Evolutionary conservation across 306 rosid genomes (phyloP).

Genomic region (Begonia masoniana): DNA sequence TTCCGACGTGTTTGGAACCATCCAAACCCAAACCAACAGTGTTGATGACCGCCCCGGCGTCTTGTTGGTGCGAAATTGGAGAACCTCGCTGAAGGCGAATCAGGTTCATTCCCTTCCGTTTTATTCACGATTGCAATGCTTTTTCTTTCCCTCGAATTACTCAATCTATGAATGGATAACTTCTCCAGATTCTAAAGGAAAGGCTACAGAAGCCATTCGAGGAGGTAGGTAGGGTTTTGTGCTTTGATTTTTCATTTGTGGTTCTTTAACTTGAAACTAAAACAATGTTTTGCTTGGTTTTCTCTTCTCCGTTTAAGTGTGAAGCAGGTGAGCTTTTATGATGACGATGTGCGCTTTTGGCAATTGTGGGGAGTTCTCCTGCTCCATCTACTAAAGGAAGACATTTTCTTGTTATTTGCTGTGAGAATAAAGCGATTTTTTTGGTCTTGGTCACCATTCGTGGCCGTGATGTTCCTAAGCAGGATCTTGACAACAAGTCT

Average conservation of each 20-base stretch:
- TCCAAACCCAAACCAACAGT: too few species aligned
- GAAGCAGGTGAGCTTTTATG: slow-evolving; percentile 85
- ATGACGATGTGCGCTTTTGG: slow-evolving; percentile 96
- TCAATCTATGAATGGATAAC: too few species aligned
- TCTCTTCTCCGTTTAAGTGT: slow-evolving; percentile 36
- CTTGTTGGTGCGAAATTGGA: slow-evolving; percentile 93
- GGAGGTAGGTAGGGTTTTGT: slow-evolving; percentile 74
- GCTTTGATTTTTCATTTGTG: slow-evolving; percentile 1
- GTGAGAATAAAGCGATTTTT: slow-evolving; percentile 93
- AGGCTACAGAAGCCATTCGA: slow-evolving; percentile 91
- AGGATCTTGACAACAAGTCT: slow-evolving; percentile 90
- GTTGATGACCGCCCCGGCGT: too few species aligned
- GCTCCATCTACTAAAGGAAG: slow-evolving; percentile 92
- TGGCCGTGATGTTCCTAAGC: slow-evolving; percentile 95
- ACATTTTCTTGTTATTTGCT: slow-evolving; percentile 94
- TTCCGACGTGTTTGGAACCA: too few species aligned
- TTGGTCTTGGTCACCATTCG: slow-evolving; percentile 97
- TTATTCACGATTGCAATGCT: not conserved
- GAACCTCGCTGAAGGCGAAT: slow-evolving; percentile 98
- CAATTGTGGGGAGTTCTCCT: slow-evolving; percentile 85
- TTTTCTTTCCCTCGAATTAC: too few species aligned
- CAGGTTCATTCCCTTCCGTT: slow-evolving; percentile 29
- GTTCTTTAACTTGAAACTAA: slow-evolving; percentile 17
- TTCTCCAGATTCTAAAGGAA: slow-evolving; percentile 65
- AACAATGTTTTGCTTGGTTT: slow-evolving; percentile 8